Base-by-base conservation (phyloP, 495 filamentous ascomycete genomes). In the Aspergillus sparsus region DNA sequence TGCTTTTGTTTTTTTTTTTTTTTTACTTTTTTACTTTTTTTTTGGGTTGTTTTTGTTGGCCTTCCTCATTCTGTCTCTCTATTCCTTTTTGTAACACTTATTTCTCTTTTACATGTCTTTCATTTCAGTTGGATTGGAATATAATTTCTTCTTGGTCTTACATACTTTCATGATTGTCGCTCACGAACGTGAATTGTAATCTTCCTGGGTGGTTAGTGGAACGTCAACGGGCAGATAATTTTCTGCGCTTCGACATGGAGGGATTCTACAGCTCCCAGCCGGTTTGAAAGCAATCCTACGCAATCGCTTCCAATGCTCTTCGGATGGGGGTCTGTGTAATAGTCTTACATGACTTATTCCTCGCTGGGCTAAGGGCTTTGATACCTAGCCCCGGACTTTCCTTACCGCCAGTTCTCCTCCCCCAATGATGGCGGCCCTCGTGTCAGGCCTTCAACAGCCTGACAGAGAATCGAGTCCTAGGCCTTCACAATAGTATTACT, bases 391-490 rank as follows among this genome's bases (percentile, higher is more conserved):
- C 50, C 55, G 52, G 56, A 11, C 11, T 60, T 49, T 46, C 45
- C 57, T 68, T 68, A 68, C 66, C 66, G 63, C 66, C 61, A 66
- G 44, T 68, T 61, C 58, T 55, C 15, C 13, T 57, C 58, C 61
- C 57, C 63, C 62, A 61, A 66, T 63, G 55, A 66, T 51, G 64
- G 41, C 27, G 18, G 53, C 41, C 54, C 32, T 62, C 58, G 58
- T 64, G 62, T 59, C 62, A 57, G 57, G 33, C 47, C 31, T 49
- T 64, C 49, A 33, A 56, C 49, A 41, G 18, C 7, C 49, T 53
- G 59, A 53, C 62, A 61, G 49, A 46, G n/a, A 39, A 39, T 42
- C 16, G 42, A 36, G 42, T 54, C 53, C 45, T 53, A 55, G 45
- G 7, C 49, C 61, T 56, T 57, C 58, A 61, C 50, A n/a, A 58